A percentile compares a stretch with the other conserved stretches of the same genome.
Evolutionary conservation across 139 green algal species (phyloP).

Genomic region (Penium margaritaceum): DNA sequence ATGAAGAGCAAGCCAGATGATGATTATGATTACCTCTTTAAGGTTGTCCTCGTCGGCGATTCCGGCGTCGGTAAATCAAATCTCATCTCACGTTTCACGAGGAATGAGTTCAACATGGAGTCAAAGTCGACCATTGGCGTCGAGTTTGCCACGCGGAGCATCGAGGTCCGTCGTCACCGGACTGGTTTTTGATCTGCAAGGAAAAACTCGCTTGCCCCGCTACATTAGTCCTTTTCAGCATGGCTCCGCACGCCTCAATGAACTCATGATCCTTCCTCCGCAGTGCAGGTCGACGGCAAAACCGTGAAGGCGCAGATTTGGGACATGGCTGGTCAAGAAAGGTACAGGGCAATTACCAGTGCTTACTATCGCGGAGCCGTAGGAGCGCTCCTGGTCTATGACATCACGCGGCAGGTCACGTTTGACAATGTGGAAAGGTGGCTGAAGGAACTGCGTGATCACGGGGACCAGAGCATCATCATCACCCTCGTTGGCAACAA

Average conservation of each 20-base stretch:
- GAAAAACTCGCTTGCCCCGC: too few species aligned
- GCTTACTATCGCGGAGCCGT: conserved; percentile 97
- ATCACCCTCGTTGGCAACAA: conserved; percentile 99
- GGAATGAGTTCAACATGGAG: conserved; percentile 97
- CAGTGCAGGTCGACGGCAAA: conserved; percentile 97
- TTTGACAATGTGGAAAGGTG: conserved; percentile 96
- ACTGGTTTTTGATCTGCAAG: too few species aligned
- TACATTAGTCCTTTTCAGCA: too few species aligned
- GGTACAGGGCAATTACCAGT: conserved; percentile 94
- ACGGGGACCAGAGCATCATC: conserved; percentile 93
- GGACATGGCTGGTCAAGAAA: conserved; percentile 95
- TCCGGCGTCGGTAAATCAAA: conserved; percentile 3
- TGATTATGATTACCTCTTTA: too few species aligned
- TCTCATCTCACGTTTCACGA: conserved; percentile 78
- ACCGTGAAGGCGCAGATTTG: conserved; percentile 99
- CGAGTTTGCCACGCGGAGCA: conserved; percentile 95
- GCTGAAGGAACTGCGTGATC: conserved; percentile 94
- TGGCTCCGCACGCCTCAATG: too few species aligned
- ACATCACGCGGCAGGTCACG: conserved; percentile 93
- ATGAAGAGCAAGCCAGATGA: too few species aligned
- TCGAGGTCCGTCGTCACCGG: too few species aligned
- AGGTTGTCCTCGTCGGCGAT: conserved; percentile 6
- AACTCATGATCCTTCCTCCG: too few species aligned
- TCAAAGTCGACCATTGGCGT: conserved; percentile 99
- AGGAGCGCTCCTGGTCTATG: conserved; percentile 93